Conservation (phyloP, 2,329 filamentous ascomycete species). For the Verticillium nubilum region DNA sequence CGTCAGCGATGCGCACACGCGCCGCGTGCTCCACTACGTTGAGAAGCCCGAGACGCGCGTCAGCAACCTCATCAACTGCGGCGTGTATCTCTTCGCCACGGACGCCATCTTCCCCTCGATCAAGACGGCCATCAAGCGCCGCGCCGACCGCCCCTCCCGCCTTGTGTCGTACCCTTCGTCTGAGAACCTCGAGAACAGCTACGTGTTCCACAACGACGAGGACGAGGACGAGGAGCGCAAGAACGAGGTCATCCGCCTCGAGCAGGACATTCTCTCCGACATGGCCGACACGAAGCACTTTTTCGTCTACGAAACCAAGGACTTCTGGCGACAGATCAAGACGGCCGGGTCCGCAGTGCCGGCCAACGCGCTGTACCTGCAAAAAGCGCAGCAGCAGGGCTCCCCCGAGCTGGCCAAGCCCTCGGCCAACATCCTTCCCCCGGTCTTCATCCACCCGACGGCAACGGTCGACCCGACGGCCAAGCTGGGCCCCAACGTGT, state of each 20-base stretch:
- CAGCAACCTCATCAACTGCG: conserved; percentile 98
- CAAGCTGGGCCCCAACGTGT: conserved; percentile 95
- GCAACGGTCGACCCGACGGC: conserved; percentile 89
- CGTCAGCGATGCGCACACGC: conserved; percentile 87
- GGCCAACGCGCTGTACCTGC: conserved; percentile 92
- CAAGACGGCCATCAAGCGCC: conserved; percentile 88
- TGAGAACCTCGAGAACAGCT: conserved; percentile 75
- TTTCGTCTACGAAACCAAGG: conserved; percentile 96
- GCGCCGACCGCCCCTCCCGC: conserved; percentile 75
- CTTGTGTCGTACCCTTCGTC: conserved; percentile 93
- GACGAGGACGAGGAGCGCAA: conserved; percentile 72
- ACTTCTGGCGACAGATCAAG: conserved; percentile 99
- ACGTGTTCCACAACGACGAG: conserved; percentile 38
- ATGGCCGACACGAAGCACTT: conserved; percentile 97
- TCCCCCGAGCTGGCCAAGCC: conserved; percentile 78
- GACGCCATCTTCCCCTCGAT: conserved; percentile 97
- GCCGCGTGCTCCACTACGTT: conserved; percentile 96
- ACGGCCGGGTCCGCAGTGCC: conserved; percentile 95
- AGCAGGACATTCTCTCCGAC: conserved; percentile 94
- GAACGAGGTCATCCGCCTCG: conserved; percentile 85
- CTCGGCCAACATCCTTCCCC: conserved; percentile 81
- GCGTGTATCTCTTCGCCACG: conserved; percentile 94
- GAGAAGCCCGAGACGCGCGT: conserved; percentile 98
- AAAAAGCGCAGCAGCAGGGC: conserved; percentile 81
- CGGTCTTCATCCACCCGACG: conserved; percentile 91